These are phyloP conservation scores for Carallia pectinifolia DNA, from an alignment of 345 rosid genomes.

Conservation along the genomic window DNA sequence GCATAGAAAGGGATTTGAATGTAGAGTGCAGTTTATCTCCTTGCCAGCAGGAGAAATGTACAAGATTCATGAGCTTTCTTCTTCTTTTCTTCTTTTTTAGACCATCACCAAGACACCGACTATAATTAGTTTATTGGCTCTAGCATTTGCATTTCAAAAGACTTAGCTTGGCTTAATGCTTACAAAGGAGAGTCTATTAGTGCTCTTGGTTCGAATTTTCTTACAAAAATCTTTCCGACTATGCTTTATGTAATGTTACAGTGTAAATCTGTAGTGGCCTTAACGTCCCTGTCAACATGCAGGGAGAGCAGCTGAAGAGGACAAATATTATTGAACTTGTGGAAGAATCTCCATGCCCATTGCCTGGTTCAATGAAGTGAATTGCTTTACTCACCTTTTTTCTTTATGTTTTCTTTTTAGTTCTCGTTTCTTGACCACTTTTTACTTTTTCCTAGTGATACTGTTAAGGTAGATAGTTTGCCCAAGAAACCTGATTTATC, in stretches of 20 bases:
- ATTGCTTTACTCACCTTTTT: background rate
- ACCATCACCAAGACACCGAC: background rate
- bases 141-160: background rate
- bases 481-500: conserved; percentile 46
- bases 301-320: conserved; percentile 86
- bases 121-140: background rate
- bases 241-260: background rate
- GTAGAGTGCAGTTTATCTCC: too few relatives aligned
- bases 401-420: background rate
- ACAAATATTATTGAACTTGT: conserved; percentile 45
- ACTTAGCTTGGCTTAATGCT: background rate
- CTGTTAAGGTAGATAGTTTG: conserved; percentile 39
- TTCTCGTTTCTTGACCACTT: conserved; percentile 13
- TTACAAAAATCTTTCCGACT: background rate
- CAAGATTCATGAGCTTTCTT: background rate
- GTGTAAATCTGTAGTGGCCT: background rate
- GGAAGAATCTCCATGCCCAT: conserved; percentile 46
- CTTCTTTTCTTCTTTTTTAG: background rate
- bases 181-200: background rate
- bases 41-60: too few relatives aligned
- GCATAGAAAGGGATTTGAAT: too few relatives aligned
- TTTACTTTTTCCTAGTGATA: conserved; percentile 16
- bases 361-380: conserved; percentile 46
- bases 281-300: conserved; percentile 17
- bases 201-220: background rate